Base-by-base conservation (phyloP, 208 protist species). In the Acanthamoeba royreba region DNA sequence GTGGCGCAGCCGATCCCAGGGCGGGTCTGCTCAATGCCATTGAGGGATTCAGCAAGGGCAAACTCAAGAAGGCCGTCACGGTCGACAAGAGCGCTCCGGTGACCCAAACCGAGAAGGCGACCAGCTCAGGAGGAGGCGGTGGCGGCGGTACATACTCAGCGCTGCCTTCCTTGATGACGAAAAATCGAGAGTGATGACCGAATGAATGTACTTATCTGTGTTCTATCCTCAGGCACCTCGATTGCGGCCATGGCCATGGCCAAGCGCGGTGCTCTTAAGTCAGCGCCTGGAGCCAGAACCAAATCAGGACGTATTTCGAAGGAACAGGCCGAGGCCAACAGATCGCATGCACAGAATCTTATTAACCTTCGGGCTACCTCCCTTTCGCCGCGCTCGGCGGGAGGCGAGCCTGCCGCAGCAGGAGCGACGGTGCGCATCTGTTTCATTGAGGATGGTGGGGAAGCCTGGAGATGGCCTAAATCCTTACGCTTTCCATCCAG, bases 11-110 rank as follows among this genome's bases (percentile, higher is more conserved):
- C 42, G 77, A 47, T 35, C 45, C 45, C 8, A 86, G 77, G 19
- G 40, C 45, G 11, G 77, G 45, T 31, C 77, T 86, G 40, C 77
- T 86, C 45, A 47, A 86, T 11, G 77, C 40, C 77, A 86, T 86
- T 35, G 77, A 86, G 43, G 77, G 77, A 17, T 86, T 86, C 46
- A 47, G 77, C 77, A 86, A 86, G 46, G 77, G 77, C 40, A 86
- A 86, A n/a, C 77, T 86, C 46, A 86, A 86, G 77, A 86, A 86
- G 77, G 77, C 77, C 8, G 2, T 1, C 28, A 86, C 77, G n/a
- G 77, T 86, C 1, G 77, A 86, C 77, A 86, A 86, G 46, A 58
- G 45, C 43, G 77, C 22, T 17, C 77, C 77, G 22, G 77, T 55
- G 22, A 86, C 46, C 77, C 13, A 38, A 17, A 38, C 22, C 28